phyloP scores from a whole-genome alignment of 768 basidiomycete species.

The Kwoniella mangroviensis region DNA sequence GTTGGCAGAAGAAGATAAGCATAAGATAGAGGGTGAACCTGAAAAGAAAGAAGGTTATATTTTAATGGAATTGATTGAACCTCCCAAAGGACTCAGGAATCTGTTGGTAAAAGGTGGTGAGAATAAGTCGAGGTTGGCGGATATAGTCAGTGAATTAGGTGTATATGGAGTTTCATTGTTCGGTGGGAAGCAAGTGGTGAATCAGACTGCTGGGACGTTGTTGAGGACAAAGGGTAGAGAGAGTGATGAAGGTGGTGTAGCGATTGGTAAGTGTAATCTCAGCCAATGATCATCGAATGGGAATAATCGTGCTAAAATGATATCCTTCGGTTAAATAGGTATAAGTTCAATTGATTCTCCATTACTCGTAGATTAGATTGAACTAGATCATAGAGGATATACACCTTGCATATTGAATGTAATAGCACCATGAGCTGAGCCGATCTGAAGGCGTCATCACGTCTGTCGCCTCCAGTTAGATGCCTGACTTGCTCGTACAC shows the following conservation, averaged over 20 bases:
- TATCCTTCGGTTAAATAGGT: constrained; percentile 24
- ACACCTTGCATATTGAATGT: background rate
- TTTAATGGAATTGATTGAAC: constrained; percentile 88
- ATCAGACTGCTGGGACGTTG: constrained; percentile 78
- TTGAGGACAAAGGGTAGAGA: constrained; percentile 88
- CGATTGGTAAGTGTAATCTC: constrained; percentile 65
- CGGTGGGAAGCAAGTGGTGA: constrained; percentile 62
- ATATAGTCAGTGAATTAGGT: constrained; percentile 87
- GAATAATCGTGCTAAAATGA: constrained; percentile 68
- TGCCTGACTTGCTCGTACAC: no score
- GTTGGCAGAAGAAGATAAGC: constrained; percentile 60
- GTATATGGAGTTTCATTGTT: constrained; percentile 90
- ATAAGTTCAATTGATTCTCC: constrained; percentile 54
- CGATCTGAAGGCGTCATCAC: no score
- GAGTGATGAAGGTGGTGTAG: constrained; percentile 89
- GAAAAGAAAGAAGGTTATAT: constrained; percentile 83
- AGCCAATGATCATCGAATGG: constrained; percentile 60
- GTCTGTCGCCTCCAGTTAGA: no score
- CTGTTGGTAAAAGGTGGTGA: constrained; percentile 78
- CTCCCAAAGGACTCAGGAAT: constrained; percentile 71
- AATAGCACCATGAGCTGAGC: no score
- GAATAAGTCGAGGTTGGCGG: constrained; percentile 64
- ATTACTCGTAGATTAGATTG: constrained; percentile 35
- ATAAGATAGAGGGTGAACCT: constrained; percentile 35
- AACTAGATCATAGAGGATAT: constrained; percentile 1